phyloP scores from a whole-genome alignment of 768 basidiomycete species.

The Pisolithus albus region DNA sequence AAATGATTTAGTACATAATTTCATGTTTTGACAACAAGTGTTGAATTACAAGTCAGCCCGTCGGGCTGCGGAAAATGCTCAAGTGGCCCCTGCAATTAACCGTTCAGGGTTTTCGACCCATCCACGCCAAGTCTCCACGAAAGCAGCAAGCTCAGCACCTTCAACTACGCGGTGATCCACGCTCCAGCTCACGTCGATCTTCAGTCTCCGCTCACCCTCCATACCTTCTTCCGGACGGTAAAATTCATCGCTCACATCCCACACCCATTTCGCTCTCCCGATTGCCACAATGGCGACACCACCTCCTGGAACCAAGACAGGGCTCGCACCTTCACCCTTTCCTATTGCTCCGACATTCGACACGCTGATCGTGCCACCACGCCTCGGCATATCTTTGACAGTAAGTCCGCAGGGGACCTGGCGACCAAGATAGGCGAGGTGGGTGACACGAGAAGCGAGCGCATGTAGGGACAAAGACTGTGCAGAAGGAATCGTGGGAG shows the following conservation, averaged over 20 bases:
- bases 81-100: conserved; percentile 49
- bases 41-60: background rate
- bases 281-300: conserved; percentile 83
- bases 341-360: conserved; percentile 83
- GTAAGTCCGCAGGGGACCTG: conserved; percentile 61
- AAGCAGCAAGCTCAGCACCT: conserved; percentile 83
- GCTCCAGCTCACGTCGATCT: conserved; percentile 69
- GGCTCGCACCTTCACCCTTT: conserved; percentile 59
- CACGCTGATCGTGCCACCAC: conserved; percentile 74
- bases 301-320: conserved; percentile 74
- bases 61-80: conserved; percentile 20
- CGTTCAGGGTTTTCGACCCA: conserved; percentile 73
- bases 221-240: conserved; percentile 9
- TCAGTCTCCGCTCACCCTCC: conserved; percentile 45
- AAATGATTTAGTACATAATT: no score
- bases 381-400: conserved; percentile 60
- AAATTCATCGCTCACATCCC: conserved; percentile 51
- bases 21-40: no score
- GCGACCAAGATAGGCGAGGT: conserved; percentile 58
- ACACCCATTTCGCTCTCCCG: conserved; percentile 71
- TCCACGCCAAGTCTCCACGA: conserved; percentile 77
- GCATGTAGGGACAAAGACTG: conserved; percentile 52
- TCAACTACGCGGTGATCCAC: conserved; percentile 86
- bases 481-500: conserved; percentile 58
- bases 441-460: conserved; percentile 54